Percentiles rank a stretch among this genome's conserved stretches.
Conservation (phyloP, 2,329 filamentous ascomycete species). For the Sclerotinia spermophila region DNA sequence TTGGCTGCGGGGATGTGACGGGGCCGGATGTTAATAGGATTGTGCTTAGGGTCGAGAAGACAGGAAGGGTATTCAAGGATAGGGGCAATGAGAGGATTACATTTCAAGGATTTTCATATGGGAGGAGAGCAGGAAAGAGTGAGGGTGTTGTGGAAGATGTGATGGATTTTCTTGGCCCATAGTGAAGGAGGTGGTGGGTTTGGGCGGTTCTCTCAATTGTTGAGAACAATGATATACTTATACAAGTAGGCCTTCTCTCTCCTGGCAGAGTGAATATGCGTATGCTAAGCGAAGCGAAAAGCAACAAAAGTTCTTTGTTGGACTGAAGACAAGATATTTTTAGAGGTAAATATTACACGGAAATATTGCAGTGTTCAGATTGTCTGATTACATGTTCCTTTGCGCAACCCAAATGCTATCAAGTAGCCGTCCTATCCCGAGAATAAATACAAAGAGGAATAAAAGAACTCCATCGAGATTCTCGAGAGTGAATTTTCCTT, state of each 20-base stretch:
- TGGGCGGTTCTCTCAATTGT: background rate
- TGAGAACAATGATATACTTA: background rate
- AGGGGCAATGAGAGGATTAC: background rate
- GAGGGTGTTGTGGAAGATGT: background rate
- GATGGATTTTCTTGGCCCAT: background rate
- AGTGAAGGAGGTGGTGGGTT: background rate
- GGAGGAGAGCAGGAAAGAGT: background rate
- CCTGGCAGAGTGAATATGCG: background rate
- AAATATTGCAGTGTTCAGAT: background rate
- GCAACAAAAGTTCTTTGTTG: background rate
- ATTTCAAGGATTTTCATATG: background rate
- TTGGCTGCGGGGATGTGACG: too few species aligned
- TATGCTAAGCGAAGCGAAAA: background rate
- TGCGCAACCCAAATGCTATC: too few species aligned
- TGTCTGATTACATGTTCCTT: background rate
- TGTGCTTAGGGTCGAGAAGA: background rate
- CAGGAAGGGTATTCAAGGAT: background rate
- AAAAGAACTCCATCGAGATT: conserved; percentile 29
- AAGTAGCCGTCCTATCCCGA: background rate
- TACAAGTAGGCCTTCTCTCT: background rate
- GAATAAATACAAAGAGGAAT: conserved; percentile 2
- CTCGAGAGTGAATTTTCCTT: conserved; percentile 24
- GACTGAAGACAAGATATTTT: background rate
- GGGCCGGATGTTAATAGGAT: too few species aligned
- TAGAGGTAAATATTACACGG: background rate